Percentiles rank a stretch among this genome's conserved stretches.
phyloP scores from a whole-genome alignment of 768 basidiomycete species.

The Lactarius pseudohatsudake region DNA sequence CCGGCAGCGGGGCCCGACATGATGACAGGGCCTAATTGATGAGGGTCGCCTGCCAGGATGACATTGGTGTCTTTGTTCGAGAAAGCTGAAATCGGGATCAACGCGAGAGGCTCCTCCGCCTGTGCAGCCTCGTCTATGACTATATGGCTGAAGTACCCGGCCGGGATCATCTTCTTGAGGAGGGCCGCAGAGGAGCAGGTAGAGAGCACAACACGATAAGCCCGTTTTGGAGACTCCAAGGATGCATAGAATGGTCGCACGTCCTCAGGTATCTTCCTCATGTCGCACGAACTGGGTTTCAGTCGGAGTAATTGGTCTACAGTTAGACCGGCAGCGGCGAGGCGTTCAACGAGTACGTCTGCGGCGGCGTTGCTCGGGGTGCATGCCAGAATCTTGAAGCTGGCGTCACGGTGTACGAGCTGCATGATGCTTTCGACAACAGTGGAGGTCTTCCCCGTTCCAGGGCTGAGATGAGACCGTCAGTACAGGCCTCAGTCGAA shows the following conservation, averaged over 20 bases:
- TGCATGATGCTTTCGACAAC: conserved; percentile 41
- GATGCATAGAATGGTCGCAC: conserved; percentile 40
- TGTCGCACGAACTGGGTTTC: conserved; percentile 47
- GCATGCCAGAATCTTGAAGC: conserved; percentile 36
- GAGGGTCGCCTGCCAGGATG: conserved; percentile 40
- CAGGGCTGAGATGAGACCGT: conserved; percentile 35
- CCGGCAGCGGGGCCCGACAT: conserved; percentile 34
- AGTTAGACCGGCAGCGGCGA: conserved; percentile 26
- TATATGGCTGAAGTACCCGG: conserved; percentile 60
- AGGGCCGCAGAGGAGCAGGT: conserved; percentile 57
- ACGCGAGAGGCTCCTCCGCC: conserved; percentile 57
- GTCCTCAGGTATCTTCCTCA: conserved; percentile 37
- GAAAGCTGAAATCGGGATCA: conserved; percentile 43
- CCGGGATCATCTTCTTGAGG: conserved; percentile 47
- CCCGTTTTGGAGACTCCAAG: conserved; percentile 37
- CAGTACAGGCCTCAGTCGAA: not conserved
- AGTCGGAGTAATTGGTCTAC: conserved; percentile 49
- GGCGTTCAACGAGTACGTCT: conserved; percentile 37
- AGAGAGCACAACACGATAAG: conserved; percentile 53
- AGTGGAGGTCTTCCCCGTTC: conserved; percentile 43
- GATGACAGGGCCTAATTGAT: conserved; percentile 42
- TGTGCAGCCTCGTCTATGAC: conserved; percentile 69
- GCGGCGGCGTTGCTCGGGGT: conserved; percentile 42
- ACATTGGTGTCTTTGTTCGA: conserved; percentile 39
- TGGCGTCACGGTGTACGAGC: conserved; percentile 31